These are phyloP conservation scores for Thalassiosira mediterranea DNA, from an alignment of 352 stramenopile genomes.

Conservation along the genomic window DNA sequence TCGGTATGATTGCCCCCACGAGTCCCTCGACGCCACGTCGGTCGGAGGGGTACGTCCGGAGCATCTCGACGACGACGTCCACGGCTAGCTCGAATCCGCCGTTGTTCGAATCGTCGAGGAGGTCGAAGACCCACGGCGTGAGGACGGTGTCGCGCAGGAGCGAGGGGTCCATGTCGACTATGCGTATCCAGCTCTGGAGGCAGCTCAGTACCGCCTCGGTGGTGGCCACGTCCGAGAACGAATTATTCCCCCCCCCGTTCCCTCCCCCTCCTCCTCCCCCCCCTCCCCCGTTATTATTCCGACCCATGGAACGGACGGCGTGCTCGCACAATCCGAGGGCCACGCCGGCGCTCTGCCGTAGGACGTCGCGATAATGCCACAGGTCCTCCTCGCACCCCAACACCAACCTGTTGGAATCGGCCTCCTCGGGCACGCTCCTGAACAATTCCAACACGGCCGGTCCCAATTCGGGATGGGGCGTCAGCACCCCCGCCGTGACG, in stretches of 20 bases:
- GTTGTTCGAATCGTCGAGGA: conserved; percentile 50
- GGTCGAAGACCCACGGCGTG: conserved; percentile 48
- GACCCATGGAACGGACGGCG: conserved; percentile 14
- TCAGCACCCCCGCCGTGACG: conserved; percentile 60
- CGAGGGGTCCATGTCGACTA: conserved; percentile 61
- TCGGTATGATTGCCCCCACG: conserved; percentile 69
- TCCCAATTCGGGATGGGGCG: conserved; percentile 29
- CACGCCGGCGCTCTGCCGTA: conserved; percentile 20
- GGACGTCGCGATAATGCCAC: conserved; percentile 30
- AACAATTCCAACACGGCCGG: conserved; percentile 62
- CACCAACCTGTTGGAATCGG: conserved; percentile 63
- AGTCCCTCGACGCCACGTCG: conserved; percentile 58
- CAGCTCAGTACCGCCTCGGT: conserved; percentile 43
- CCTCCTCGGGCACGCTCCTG: conserved; percentile 76
- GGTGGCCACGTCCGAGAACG: conserved; percentile 30
- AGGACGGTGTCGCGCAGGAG: conserved; percentile 44
- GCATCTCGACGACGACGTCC: conserved; percentile 83
- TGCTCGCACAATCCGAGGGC: conserved; percentile 44
- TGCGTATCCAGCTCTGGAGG: conserved; percentile 69
- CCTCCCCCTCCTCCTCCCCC: not conserved
- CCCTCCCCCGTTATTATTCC: not conserved
- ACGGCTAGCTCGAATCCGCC: conserved; percentile 70
- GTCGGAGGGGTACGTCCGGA: conserved; percentile 80
- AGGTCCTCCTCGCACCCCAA: conserved; percentile 63
- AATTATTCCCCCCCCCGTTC: not conserved